phyloP scores from a whole-genome alignment of 768 basidiomycete species.

The Suillus variegatus region DNA sequence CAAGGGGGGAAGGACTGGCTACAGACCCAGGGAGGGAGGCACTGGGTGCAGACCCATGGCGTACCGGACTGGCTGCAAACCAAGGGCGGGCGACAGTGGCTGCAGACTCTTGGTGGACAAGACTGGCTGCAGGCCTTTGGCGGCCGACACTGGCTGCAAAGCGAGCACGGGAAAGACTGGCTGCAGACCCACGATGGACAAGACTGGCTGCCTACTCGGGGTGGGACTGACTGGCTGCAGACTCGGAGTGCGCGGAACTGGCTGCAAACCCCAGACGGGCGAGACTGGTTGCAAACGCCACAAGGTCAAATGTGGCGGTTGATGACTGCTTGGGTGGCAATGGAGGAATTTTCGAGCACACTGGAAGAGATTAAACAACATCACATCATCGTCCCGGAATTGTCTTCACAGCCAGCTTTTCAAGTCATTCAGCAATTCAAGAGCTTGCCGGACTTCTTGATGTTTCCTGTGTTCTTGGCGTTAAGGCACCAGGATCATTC shows the following conservation, averaged over 20 bases:
- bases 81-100: neutral
- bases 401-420: neutral
- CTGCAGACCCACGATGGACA: neutral
- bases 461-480: neutral
- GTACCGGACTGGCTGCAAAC: neutral
- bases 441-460: neutral
- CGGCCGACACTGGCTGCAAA: neutral
- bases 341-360: slow-evolving; percentile 2
- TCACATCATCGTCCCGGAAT: neutral
- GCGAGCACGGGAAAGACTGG: neutral
- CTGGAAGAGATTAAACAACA: neutral
- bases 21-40: neutral
- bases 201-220: neutral
- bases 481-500: neutral
- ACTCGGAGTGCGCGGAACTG: neutral
- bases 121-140: neutral
- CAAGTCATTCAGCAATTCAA: neutral
- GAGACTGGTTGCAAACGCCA: neutral
- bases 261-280: neutral
- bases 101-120: neutral
- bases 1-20: too few relatives aligned
- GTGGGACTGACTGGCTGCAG: neutral
- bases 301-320: neutral
- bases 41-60: neutral
- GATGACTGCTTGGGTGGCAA: neutral